Evolutionary conservation across 2,329 filamentous ascomycete species (phyloP).

Genomic region (Aspergillus vadensis): DNA sequence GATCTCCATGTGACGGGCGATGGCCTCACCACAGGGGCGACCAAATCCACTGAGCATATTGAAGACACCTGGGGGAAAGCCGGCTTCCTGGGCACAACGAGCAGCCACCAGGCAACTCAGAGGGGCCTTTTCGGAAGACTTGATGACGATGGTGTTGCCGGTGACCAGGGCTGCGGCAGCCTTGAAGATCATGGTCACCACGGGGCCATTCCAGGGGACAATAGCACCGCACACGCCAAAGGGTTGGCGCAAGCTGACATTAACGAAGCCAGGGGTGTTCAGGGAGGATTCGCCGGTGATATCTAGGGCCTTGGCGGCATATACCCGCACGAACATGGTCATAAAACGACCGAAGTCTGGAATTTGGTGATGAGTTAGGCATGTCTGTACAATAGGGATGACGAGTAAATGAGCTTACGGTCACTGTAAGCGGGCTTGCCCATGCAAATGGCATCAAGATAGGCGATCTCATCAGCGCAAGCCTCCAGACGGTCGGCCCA

Average conservation of each 20-base stretch:
- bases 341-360: conserved; percentile 43
- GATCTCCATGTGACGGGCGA: conserved; percentile 59
- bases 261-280: conserved; percentile 21
- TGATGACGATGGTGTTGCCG: conserved; percentile 13
- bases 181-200: background rate
- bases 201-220: conserved; percentile 58
- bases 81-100: conserved; percentile 54
- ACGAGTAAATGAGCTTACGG: background rate
- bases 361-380: conserved; percentile 52
- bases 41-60: conserved; percentile 64
- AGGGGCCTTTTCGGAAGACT: conserved; percentile 10
- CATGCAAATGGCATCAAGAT: background rate
- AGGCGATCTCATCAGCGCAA: conserved; percentile 50
- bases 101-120: background rate
- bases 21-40: conserved; percentile 68
- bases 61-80: conserved; percentile 52
- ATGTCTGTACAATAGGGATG: background rate
- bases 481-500: conserved; percentile 45
- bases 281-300: background rate
- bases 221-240: conserved; percentile 49
- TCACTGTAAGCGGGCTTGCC: background rate
- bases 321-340: background rate
- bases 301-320: background rate
- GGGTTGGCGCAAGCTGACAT: conserved; percentile 33
- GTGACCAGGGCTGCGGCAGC: background rate